Percentiles rank a stretch among this genome's conserved stretches.
These are phyloP conservation scores for Umbilicaria muhlenbergii DNA, from an alignment of 495 filamentous ascomycete species.

Conservation along the genomic window DNA sequence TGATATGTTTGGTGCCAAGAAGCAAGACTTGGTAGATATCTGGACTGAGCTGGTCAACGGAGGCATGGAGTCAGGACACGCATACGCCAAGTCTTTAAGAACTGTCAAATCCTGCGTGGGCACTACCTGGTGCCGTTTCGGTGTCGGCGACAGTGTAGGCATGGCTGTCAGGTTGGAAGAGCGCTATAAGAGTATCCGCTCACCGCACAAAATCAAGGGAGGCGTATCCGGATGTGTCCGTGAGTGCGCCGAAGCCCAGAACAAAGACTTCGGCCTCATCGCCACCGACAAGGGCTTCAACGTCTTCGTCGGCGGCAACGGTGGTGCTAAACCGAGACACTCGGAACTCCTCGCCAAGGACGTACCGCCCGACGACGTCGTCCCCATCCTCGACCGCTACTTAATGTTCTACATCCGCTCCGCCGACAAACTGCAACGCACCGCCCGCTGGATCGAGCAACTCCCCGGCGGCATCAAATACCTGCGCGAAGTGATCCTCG, in stretches of 20 bases:
- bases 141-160: slow-evolving; percentile 90
- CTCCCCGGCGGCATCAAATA: slow-evolving; percentile 80
- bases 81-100: slow-evolving; percentile 82
- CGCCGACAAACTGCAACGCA: slow-evolving; percentile 87
- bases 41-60: slow-evolving; percentile 75
- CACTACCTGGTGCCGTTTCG: slow-evolving; percentile 88
- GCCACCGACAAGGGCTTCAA: slow-evolving; percentile 94
- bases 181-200: slow-evolving; percentile 84
- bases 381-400: slow-evolving; percentile 82
- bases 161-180: slow-evolving; percentile 89
- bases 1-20: slow-evolving; percentile 89
- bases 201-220: slow-evolving; percentile 88
- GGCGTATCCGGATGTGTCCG: slow-evolving; percentile 85
- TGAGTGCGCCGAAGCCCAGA: slow-evolving; percentile 92
- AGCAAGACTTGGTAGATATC: slow-evolving; percentile 80
- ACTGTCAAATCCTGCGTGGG: slow-evolving; percentile 92
- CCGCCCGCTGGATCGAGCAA: slow-evolving; percentile 81
- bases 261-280: slow-evolving; percentile 92
- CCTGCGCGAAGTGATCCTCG: slow-evolving; percentile 66
- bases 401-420: slow-evolving; percentile 95
- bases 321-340: slow-evolving; percentile 76
- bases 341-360: slow-evolving; percentile 84
- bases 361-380: slow-evolving; percentile 68
- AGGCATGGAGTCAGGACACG: slow-evolving; percentile 93
- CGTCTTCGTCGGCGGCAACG: slow-evolving; percentile 86